Percentiles rank a stretch among this genome's conserved stretches.
phyloP scores from a whole-genome alignment of 1,284 basidiomycete species.

The Ceratobasidium sp. region DNA sequence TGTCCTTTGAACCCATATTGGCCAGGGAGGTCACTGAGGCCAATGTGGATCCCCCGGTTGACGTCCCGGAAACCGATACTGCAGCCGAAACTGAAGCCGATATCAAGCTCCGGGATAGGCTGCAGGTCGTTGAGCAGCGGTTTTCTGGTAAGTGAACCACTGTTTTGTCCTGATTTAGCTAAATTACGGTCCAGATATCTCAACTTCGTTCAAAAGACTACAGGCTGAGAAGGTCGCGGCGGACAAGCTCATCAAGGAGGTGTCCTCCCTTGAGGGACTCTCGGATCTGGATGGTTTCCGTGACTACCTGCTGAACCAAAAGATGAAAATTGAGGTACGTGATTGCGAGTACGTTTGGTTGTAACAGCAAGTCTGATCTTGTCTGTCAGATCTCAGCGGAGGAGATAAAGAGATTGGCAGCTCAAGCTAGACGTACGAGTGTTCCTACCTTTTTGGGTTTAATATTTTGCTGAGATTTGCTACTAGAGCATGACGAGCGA shows the following conservation, averaged over 20 bases:
- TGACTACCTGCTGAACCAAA: constrained; percentile 75
- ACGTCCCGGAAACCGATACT: constrained; percentile 12
- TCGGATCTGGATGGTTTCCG: constrained; percentile 73
- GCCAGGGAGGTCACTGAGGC: background rate
- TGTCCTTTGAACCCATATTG: background rate
- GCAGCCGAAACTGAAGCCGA: constrained; percentile 60
- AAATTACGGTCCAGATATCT: constrained; percentile 65
- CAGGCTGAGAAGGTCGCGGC: constrained; percentile 75
- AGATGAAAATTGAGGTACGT: constrained; percentile 72
- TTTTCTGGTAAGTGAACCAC: constrained; percentile 65
- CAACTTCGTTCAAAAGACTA: constrained; percentile 76
- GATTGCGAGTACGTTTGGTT: constrained; percentile 7
- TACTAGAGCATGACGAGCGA: constrained; percentile 80
- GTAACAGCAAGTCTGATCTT: constrained; percentile 3
- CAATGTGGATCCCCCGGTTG: background rate
- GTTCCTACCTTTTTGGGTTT: background rate
- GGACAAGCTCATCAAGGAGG: constrained; percentile 75
- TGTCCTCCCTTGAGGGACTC: constrained; percentile 76
- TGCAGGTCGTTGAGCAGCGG: constrained; percentile 75
- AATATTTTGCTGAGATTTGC: background rate
- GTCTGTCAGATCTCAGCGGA: constrained; percentile 68
- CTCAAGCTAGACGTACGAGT: constrained; percentile 74
- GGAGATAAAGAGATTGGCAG: constrained; percentile 77
- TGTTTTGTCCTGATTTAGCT: background rate
- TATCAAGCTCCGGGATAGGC: constrained; percentile 64